Evolutionary conservation across 495 filamentous ascomycete genomes (phyloP).

Genomic region (Pyrenula massariospora): DNA sequence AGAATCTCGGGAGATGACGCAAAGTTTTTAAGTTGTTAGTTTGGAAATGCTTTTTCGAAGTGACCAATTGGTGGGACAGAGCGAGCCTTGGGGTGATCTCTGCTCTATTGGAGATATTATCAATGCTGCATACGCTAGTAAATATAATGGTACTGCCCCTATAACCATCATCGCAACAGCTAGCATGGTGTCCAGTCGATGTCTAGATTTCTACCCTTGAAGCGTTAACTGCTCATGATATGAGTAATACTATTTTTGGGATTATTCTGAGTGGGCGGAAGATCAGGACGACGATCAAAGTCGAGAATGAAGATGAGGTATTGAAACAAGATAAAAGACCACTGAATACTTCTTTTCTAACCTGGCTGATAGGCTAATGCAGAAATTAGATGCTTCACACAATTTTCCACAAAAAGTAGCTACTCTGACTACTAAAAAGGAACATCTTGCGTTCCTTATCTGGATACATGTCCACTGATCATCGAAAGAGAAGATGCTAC

Average conservation of each 20-base stretch:
- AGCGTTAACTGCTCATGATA: background rate
- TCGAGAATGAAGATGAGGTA: background rate
- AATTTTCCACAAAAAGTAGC: background rate
- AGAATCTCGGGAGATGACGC: constrained; percentile 1
- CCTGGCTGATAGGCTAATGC: background rate
- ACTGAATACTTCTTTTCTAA: background rate
- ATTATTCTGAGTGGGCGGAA: background rate
- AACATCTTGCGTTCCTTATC: too few relatives aligned
- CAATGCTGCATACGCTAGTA: background rate
- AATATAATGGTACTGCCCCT: background rate
- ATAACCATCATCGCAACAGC: background rate
- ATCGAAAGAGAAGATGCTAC: too few relatives aligned
- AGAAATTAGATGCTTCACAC: background rate
- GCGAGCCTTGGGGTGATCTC: background rate
- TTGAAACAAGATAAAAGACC: background rate
- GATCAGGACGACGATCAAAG: background rate
- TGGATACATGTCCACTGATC: too few relatives aligned
- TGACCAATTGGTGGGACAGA: background rate
- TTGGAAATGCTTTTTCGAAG: background rate
- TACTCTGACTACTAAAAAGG: too few relatives aligned
- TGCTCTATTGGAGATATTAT: background rate
- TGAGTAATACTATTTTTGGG: background rate
- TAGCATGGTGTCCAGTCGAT: background rate
- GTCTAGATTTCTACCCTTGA: background rate
- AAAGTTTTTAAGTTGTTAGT: background rate